Conservation (phyloP, 108 stramenopile species). For the Nitzschia palea region DNA sequence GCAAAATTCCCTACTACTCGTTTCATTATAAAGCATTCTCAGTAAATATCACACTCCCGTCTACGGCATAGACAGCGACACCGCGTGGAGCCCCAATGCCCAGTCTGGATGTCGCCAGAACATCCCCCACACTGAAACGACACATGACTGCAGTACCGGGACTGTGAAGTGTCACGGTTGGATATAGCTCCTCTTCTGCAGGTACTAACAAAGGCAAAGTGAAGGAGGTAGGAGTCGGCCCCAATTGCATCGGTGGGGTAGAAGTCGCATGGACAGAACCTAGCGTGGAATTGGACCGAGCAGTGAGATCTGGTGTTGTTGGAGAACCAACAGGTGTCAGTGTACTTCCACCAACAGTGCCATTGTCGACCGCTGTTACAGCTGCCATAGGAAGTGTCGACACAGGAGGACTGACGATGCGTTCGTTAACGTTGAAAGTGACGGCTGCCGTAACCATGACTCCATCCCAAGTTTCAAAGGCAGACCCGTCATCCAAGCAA, state of each 20-base stretch:
- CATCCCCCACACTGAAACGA: conserved; percentile 78
- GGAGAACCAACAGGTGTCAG: conserved; percentile 5
- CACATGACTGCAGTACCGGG: conserved; percentile 86
- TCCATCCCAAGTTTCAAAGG: conserved; percentile 91
- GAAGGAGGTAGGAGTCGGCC: conserved; percentile 17
- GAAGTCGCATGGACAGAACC: neutral
- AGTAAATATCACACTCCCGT: conserved; percentile 87
- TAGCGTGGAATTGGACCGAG: conserved; percentile 35
- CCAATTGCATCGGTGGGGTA: neutral
- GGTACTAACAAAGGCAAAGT: conserved; percentile 77
- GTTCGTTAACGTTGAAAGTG: conserved; percentile 84
- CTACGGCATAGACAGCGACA: conserved; percentile 84
- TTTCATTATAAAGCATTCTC: too few relatives aligned
- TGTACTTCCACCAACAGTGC: neutral
- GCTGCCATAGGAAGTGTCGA: conserved; percentile 5
- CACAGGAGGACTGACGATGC: conserved; percentile 25
- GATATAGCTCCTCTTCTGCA: conserved; percentile 87
- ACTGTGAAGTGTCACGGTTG: conserved; percentile 91
- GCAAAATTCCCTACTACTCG: too few relatives aligned
- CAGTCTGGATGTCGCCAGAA: conserved; percentile 64
- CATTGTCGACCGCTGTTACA: neutral
- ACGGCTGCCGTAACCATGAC: conserved; percentile 84
- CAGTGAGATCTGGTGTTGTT: neutral
- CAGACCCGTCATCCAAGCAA: conserved; percentile 84
- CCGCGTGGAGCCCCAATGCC: conserved; percentile 81